Evolutionary conservation across 2,329 filamentous ascomycete species (phyloP).

Genomic region (Colletotrichum acutatum): DNA sequence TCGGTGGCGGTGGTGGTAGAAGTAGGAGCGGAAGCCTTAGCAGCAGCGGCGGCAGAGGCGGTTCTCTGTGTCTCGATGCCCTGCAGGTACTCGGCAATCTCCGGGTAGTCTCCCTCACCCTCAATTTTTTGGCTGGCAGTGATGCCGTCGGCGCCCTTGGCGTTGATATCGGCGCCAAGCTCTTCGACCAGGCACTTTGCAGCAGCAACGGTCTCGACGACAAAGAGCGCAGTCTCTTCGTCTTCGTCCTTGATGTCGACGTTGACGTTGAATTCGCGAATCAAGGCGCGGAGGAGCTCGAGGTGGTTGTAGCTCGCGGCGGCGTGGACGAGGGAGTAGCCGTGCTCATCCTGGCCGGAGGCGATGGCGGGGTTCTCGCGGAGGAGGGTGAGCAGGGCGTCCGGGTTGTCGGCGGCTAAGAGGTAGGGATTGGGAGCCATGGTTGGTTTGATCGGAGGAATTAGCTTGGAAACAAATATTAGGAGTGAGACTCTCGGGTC

Average conservation of each 20-base stretch:
- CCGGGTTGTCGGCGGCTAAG: slow-evolving; percentile 84
- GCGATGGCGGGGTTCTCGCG: slow-evolving; percentile 80
- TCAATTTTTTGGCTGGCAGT: slow-evolving; percentile 86
- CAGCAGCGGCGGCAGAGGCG: slow-evolving; percentile 41
- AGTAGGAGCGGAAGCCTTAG: slow-evolving; percentile 45
- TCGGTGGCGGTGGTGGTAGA: not conserved
- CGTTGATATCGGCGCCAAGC: slow-evolving; percentile 74
- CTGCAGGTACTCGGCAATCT: slow-evolving; percentile 78
- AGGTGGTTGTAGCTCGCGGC: slow-evolving; percentile 92
- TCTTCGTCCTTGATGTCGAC: slow-evolving; percentile 90
- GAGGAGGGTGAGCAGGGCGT: slow-evolving; percentile 79
- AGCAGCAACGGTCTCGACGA: slow-evolving; percentile 83
- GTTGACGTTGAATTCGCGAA: slow-evolving; percentile 81
- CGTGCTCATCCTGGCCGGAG: slow-evolving; percentile 84
- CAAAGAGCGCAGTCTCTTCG: slow-evolving; percentile 92
- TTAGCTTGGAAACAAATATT: not conserved
- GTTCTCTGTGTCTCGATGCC: slow-evolving; percentile 44
- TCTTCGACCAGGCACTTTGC: slow-evolving; percentile 86
- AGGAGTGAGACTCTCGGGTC: not conserved
- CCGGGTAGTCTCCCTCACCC: slow-evolving; percentile 80
- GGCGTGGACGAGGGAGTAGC: slow-evolving; percentile 94
- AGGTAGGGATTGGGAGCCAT: slow-evolving; percentile 75
- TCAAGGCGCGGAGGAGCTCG: slow-evolving; percentile 79
- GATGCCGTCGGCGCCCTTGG: slow-evolving; percentile 78
- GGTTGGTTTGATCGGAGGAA: not conserved